Base-by-base conservation (phyloP, 371 early-diverging fungal genomes). In the Entomophthora muscae region DNA sequence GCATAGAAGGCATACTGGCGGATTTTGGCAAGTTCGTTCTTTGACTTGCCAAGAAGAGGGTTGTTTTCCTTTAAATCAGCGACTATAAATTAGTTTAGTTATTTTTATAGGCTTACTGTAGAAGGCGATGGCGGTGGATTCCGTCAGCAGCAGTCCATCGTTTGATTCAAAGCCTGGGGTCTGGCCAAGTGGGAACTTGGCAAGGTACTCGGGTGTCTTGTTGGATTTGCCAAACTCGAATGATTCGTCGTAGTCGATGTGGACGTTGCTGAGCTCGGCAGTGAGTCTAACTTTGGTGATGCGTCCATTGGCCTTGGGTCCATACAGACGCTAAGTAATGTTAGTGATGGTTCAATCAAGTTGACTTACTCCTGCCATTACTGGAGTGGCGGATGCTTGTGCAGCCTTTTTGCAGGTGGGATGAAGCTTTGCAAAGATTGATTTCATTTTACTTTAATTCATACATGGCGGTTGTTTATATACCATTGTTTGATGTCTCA, bases 111-210 rank as follows among this genome's bases (percentile, higher is more conserved):
- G 54, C 70, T 58, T 77, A 82, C 88, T 78, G 75, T 92, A 91
- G 85, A 82, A 82, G 53, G 89, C 89, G 63, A 94, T 94, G 67
- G 93, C 93, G 69, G 76, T 80, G 66, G 83, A 83, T 78, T 94
- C 93, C 26, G 63, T 64, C 66, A 73, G 72, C 74, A 79, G 79
- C 53, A 82, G 84, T 52, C 87, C 84, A 63, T 81, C 72, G 63
- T 79, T 76, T 72, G 58, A 21, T 58, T 86, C 90, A 68, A 90
- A 88, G 54, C 77, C 83, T 32, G 95, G 95, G 66, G 89, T 60
- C 57, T 67, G 63, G 29, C 58, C 65, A 86, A 70, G 80, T 79
- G n/a, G n/a, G n/a, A n/a, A n/a, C n/a, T n/a, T n/a, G n/a, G n/a
- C n/a, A n/a, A n/a, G n/a, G n/a, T n/a, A 92, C 70, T 85, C 93